phyloP scores from a whole-genome alignment of 129 eudicot species.

The Cynara cardunculus region DNA sequence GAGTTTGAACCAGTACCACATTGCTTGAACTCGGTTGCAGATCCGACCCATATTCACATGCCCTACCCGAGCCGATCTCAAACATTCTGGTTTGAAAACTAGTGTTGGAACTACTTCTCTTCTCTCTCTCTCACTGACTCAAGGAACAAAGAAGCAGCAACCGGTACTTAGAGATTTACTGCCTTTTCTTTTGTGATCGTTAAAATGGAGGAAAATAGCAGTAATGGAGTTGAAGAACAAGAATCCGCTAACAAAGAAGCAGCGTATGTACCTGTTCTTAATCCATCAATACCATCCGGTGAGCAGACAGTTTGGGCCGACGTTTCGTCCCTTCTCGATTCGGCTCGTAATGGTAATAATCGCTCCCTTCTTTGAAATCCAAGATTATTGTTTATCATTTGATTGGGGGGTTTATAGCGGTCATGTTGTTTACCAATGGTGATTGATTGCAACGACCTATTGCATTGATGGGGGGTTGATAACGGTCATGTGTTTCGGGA shows the following conservation, averaged over 20 bases:
- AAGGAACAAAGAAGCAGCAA: slow-evolving; percentile 16
- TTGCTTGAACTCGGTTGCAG: not conserved
- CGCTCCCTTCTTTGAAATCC: not conserved
- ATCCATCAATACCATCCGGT: slow-evolving; percentile 60
- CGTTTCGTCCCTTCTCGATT: slow-evolving; percentile 55
- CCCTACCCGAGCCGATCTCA: slow-evolving; percentile 41
- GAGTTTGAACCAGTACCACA: not conserved
- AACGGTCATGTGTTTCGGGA: not conserved
- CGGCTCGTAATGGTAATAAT: slow-evolving; percentile 60
- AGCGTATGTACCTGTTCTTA: slow-evolving; percentile 6
- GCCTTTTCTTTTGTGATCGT: not conserved
- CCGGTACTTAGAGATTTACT: not conserved
- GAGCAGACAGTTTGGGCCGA: slow-evolving; percentile 78
- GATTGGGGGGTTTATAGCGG: not conserved
- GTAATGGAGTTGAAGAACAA: slow-evolving; percentile 23
- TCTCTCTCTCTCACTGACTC: not conserved
- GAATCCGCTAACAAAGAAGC: slow-evolving; percentile 18
- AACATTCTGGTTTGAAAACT: slow-evolving; percentile 16
- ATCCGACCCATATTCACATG: slow-evolving; percentile 37
- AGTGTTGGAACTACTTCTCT: not conserved
- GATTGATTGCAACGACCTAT: not conserved
- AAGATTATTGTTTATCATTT: not conserved
- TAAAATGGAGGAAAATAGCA: slow-evolving; percentile 31
- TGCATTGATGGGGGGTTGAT: slow-evolving; percentile 2
- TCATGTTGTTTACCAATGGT: not conserved